These are phyloP conservation scores for Solioccasus polychromus DNA, from an alignment of 768 basidiomycete species.

Conservation along the genomic window DNA sequence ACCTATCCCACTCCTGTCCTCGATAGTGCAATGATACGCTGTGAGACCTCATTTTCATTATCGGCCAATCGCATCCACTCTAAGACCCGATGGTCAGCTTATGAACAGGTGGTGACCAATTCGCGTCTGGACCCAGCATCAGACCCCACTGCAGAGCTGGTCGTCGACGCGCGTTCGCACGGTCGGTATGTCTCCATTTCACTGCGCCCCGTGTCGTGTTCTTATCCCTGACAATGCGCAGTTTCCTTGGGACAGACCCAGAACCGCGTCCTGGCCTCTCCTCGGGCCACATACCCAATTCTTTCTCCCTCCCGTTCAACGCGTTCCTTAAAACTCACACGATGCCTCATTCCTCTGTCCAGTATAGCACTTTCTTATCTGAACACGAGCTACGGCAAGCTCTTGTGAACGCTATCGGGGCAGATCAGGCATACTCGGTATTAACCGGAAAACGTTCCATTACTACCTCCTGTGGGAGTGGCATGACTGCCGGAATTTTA, in stretches of 20 bases:
- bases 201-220: not conserved
- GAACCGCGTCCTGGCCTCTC: slow-evolving; percentile 88
- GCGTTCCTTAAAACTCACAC: slow-evolving; percentile 54
- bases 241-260: slow-evolving; percentile 76
- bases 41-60: slow-evolving; percentile 33
- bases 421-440: slow-evolving; percentile 51
- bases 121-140: slow-evolving; percentile 44
- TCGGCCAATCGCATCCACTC: slow-evolving; percentile 28
- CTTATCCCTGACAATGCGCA: slow-evolving; percentile 30
- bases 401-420: slow-evolving; percentile 63
- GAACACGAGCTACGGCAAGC: slow-evolving; percentile 55
- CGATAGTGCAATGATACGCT: slow-evolving; percentile 46
- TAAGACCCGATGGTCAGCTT: slow-evolving; percentile 47
- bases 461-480: slow-evolving; percentile 86
- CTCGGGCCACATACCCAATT: slow-evolving; percentile 90
- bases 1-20: slow-evolving; percentile 55
- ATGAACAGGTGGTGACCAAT: slow-evolving; percentile 79
- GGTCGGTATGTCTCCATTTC: slow-evolving; percentile 58
- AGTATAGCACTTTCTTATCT: slow-evolving; percentile 60
- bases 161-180: slow-evolving; percentile 85
- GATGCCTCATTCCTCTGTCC: slow-evolving; percentile 32
- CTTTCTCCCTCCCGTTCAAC: slow-evolving; percentile 82
- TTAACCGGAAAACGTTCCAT: slow-evolving; percentile 59
- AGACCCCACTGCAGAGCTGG: slow-evolving; percentile 54
- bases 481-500: slow-evolving; percentile 95